Evolutionary conservation across 192 early-diverging fungal species (phyloP).

Genomic region (Dissophora globulifera): DNA sequence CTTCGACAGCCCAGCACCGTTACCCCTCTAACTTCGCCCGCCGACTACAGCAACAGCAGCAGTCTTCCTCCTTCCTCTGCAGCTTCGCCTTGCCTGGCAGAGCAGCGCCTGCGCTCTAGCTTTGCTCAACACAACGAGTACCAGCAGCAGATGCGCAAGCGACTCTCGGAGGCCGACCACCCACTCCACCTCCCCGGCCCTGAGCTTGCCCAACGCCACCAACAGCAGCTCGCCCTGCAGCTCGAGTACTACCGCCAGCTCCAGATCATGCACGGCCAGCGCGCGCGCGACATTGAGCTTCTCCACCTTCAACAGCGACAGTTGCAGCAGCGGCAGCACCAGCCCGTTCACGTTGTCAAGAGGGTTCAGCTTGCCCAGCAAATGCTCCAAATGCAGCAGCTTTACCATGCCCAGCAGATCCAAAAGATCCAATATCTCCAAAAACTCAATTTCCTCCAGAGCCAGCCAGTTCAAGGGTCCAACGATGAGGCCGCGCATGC

Average conservation of each 20-base stretch:
- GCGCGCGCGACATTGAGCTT: slow-evolving; percentile 31
- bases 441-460: slow-evolving; percentile 21
- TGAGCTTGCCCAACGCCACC: slow-evolving; percentile 9
- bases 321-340: slow-evolving; percentile 13
- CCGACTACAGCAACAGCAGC: slow-evolving; percentile 1
- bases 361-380: slow-evolving; percentile 21
- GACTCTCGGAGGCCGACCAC: slow-evolving; percentile 8
- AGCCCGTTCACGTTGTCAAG: slow-evolving; percentile 25
- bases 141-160: slow-evolving; percentile 15
- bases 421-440: slow-evolving; percentile 44
- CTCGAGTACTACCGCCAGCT: slow-evolving; percentile 43
- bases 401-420: slow-evolving; percentile 37
- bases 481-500: too few relatives aligned
- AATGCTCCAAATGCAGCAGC: slow-evolving; percentile 33
- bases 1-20: background rate
- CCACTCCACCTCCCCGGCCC: slow-evolving; percentile 23
- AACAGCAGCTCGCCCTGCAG: slow-evolving; percentile 25
- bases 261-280: slow-evolving; percentile 47
- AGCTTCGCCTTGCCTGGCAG: background rate
- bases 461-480: background rate
- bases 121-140: slow-evolving; percentile 15
- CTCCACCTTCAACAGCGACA: slow-evolving; percentile 34
- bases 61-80: too few relatives aligned
- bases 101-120: slow-evolving; percentile 11
- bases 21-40: background rate